Conservation (phyloP, 139 green algal genomes). For the Auxenochlorella pyrenoidosa region DNA sequence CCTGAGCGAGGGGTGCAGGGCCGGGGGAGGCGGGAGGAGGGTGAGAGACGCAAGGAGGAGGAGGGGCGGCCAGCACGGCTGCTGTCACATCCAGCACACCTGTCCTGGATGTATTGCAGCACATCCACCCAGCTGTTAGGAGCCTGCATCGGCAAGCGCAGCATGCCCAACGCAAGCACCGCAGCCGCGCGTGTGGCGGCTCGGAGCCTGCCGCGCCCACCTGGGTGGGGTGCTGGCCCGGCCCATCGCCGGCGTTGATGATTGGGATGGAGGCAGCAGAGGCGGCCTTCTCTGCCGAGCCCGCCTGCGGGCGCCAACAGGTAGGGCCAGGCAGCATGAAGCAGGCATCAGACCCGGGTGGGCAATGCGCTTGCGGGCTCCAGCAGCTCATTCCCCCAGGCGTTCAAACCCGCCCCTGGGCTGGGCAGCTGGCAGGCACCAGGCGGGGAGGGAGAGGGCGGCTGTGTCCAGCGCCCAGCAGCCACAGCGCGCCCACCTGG, state of each 20-base stretch:
- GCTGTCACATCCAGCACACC: too few relatives aligned
- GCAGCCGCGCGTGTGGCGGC: too few relatives aligned
- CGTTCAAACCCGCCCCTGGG: too few relatives aligned
- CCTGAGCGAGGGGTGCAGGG: constrained; percentile 70
- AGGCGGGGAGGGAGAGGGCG: not conserved
- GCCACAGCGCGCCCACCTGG: constrained; percentile 35
- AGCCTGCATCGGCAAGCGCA: too few relatives aligned
- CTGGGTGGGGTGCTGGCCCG: constrained; percentile 98
- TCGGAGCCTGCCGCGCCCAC: constrained; percentile 21
- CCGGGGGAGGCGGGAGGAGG: too few relatives aligned
- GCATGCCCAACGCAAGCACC: too few relatives aligned
- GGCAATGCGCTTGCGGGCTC: not conserved
- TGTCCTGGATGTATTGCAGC: too few relatives aligned
- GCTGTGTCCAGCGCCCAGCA: not conserved
- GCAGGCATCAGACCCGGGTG: too few relatives aligned
- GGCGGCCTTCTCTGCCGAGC: constrained; percentile 83
- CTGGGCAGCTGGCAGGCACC: not conserved
- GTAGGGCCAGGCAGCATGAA: too few relatives aligned
- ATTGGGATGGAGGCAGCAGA: constrained; percentile 87
- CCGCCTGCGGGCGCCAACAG: constrained; percentile 46
- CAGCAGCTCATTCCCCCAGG: not conserved
- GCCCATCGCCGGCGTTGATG: constrained; percentile 97
- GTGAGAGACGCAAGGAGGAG: not conserved
- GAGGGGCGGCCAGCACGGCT: not conserved
- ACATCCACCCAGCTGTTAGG: too few relatives aligned